Evolutionary conservation across 306 rosid genomes (phyloP).

Genomic region (Casuarina cunninghamiana): DNA sequence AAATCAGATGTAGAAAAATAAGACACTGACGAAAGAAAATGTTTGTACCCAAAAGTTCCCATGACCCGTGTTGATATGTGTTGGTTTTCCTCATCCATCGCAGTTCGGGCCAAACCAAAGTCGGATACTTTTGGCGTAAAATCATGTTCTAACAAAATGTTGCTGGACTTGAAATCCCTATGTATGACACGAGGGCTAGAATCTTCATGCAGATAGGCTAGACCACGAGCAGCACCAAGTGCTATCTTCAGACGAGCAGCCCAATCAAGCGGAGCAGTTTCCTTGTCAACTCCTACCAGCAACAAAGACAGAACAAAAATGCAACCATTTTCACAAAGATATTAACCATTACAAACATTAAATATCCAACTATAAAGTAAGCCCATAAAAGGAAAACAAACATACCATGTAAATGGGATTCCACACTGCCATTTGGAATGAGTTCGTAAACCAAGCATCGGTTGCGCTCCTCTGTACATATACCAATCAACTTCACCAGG

Average conservation of each 20-base stretch:
- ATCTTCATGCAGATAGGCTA: constrained; percentile 95
- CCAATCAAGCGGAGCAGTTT: constrained; percentile 73
- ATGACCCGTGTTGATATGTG: constrained; percentile 95
- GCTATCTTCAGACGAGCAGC: constrained; percentile 83
- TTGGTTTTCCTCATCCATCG: constrained; percentile 73
- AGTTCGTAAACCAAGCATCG: constrained; percentile 95
- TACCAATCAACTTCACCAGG: constrained; percentile 90
- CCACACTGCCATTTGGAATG: constrained; percentile 95
- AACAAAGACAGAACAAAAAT: constrained; percentile 17
- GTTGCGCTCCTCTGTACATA: constrained; percentile 66
- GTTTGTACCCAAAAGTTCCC: constrained; percentile 96
- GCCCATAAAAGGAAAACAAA: constrained; percentile 16
- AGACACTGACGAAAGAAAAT: constrained; percentile 16
- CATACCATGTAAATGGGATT: constrained; percentile 93
- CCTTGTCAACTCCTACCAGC: constrained; percentile 72
- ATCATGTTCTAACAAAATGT: constrained; percentile 88
- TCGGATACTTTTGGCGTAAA: constrained; percentile 95
- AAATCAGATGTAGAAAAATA: background rate
- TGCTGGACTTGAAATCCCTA: constrained; percentile 93
- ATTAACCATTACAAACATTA: constrained; percentile 2
- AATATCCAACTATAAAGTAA: constrained; percentile 11
- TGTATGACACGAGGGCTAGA: constrained; percentile 97
- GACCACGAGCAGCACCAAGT: constrained; percentile 93
- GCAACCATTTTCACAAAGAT: constrained; percentile 21
- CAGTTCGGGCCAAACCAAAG: constrained; percentile 94